Evolutionary conservation across 495 filamentous ascomycete genomes (phyloP), one percentile per base, ranked within the genome.

Genomic region (Penicillium subrubescens): DNA sequence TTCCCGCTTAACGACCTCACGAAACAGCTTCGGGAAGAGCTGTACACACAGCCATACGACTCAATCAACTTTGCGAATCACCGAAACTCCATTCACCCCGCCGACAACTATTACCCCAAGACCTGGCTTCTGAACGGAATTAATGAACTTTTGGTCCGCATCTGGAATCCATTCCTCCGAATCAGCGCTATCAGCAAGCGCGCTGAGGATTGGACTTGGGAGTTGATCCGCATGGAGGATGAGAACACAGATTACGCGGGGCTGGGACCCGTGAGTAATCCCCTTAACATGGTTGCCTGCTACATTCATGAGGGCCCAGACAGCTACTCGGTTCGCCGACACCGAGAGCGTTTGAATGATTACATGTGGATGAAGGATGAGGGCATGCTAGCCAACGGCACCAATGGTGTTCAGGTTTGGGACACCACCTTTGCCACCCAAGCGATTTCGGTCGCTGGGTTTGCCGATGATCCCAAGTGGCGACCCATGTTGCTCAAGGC

Each of bases 361-460:
- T 95, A 90, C 63, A 80, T 98, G 63, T 99, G 96, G 96, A 81
- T 98, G 60, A 97, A 94, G 44, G 64, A 85, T 44, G 95, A 97
- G 74, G 95, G 95, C 29, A 92, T 99, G 91, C 81, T 97, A 21
- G 88, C 89, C 75, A 97, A 97, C 73, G 95, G 95, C 37, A 99
- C 95, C 37, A 97, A 99, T 70, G 95, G 95, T 17, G 93, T 97
- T 15, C 95, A 99, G 77, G 90, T 87, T 48, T 99, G 95, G 95
- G 95, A 99, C 71, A 99, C 95, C 0, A 83, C 92, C 0, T 97
- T 97, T 71, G 77, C 89, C 44, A 92, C 97, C 25, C 93, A 97
- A 73, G 88, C 89, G 10, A 84, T 92, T 33, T 82, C 90, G 61
- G 92, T 91, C 60, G 89, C 91, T 43, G 92, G 92, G 0, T 84